Base-by-base conservation (phyloP, 352 stramenopile species). In the Pythium monospermum region DNA sequence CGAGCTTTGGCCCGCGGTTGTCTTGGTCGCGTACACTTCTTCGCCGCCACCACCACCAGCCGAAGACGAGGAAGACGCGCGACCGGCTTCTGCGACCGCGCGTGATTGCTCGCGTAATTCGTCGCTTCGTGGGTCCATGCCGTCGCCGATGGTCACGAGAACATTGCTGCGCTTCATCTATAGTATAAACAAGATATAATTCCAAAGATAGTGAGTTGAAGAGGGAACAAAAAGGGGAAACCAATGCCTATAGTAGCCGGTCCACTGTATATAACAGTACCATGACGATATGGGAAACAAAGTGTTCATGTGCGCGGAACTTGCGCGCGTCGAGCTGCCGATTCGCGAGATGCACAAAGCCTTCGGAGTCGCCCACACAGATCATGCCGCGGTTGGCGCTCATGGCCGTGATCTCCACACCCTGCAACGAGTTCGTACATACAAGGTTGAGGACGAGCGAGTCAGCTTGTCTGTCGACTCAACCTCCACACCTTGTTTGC, bases 151-250 rank as follows among this genome's bases (percentile, higher is more conserved):
- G 4, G 83, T 88, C 40, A 92, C 83, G 25, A 94, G 45, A 31
- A 94, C 77, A 52, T 94, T 94, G 54, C 81, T 91, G 57, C 83
- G 83, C 43, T 94, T 87, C 76, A 94, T 91, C 80, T 94, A 63
- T 6, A n/a, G 2, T 23, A 21, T n/a, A 49, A 10, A 36, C 19
- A 54, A 26, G n/a, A n/a, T n/a, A n/a, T n/a, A n/a, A n/a, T n/a
- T n/a, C n/a, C n/a, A n/a, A n/a, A n/a, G n/a, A n/a, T n/a, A n/a
- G n/a, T n/a, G n/a, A n/a, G n/a, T n/a, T 22, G 16, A 49, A 6
- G 21, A 27, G 12, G 39, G n/a, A 22, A 31, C 13, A 19, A n/a
- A 46, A 31, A 32, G 18, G 6, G 3, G 61, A 66, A n/a, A n/a
- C n/a, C n/a, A n/a, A n/a, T n/a, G n/a, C n/a, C n/a, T n/a, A n/a